Percentiles rank a stretch among this genome's conserved stretches.
phyloP scores from a whole-genome alignment of 805 yeast genomes.

The Yamadazyma laniorum region DNA sequence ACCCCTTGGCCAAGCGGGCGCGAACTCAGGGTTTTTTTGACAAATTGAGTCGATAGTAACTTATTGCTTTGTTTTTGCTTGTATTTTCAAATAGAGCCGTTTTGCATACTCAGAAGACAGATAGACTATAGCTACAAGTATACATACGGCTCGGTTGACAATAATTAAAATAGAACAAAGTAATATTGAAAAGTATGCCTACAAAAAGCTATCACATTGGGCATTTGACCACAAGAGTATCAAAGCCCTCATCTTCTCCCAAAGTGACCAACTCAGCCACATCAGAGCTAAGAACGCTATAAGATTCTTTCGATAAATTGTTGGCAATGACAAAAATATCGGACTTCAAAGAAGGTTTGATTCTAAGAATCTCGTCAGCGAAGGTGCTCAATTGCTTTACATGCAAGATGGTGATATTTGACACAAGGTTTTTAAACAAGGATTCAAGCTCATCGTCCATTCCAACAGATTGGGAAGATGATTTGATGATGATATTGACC shows the following conservation, averaged over 20 bases:
- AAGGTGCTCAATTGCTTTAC: conserved; percentile 17
- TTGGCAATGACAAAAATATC: conserved; percentile 27
- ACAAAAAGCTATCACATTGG: too few relatives aligned
- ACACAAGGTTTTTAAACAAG: conserved; percentile 7
- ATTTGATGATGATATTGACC: conserved; percentile 22
- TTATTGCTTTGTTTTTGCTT: too few relatives aligned
- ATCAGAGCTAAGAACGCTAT: conserved; percentile 10
- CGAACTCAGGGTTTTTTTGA: conserved; percentile 3
- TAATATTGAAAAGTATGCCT: too few relatives aligned
- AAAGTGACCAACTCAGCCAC: conserved; percentile 22
- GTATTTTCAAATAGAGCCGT: too few relatives aligned
- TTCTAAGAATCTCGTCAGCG: conserved; percentile 13
- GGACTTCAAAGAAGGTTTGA: conserved; percentile 11
- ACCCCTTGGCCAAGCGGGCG: conserved; percentile 55
- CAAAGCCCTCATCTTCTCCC: conserved; percentile 23
- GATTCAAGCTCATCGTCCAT: conserved; percentile 17
- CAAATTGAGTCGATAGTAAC: too few relatives aligned
- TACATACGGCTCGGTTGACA: too few relatives aligned
- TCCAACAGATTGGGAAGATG: conserved; percentile 15
- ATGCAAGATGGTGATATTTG: conserved; percentile 13
- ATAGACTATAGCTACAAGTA: too few relatives aligned
- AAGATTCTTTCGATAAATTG: conserved; percentile 14
- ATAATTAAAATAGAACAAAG: too few relatives aligned
- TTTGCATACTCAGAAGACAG: too few relatives aligned
- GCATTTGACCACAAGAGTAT: conserved; percentile 24